These are phyloP conservation scores for Trypanosoma conorhini DNA, from an alignment of 208 protist species.

Conservation along the genomic window DNA sequence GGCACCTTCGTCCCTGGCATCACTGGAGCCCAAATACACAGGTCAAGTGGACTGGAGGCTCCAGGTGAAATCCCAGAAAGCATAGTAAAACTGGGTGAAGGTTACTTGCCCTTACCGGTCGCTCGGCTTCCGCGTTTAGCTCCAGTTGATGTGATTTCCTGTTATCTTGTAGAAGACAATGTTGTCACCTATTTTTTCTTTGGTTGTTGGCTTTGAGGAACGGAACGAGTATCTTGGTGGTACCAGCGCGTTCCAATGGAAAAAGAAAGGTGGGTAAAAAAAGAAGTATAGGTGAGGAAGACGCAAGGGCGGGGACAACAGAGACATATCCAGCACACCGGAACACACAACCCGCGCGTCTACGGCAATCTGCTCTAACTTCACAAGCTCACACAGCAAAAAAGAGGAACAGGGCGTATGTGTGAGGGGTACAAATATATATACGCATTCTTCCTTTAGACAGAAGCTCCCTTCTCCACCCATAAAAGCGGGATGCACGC, in stretches of 20 bases:
- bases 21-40: slow-evolving; percentile 3
- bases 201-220: neutral
- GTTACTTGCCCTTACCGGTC: neutral
- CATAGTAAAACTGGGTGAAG: neutral
- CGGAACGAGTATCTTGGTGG: neutral
- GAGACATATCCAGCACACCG: neutral
- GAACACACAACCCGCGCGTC: neutral
- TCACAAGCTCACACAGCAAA: neutral
- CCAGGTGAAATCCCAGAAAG: neutral
- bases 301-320: neutral
- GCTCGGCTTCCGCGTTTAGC: neutral
- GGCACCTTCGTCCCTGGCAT: neutral
- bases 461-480: slow-evolving; percentile 23
- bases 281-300: neutral
- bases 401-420: neutral
- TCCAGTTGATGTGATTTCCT: neutral
- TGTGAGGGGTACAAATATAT: too few species aligned
- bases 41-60: neutral
- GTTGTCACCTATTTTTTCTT: neutral
- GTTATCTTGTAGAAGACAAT: neutral
- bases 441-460: neutral
- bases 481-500: slow-evolving; percentile 19
- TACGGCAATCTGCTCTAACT: neutral
- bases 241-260: neutral
- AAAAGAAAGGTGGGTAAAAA: slow-evolving; percentile 1